Percentiles rank a stretch among this genome's conserved stretches.
Conservation (phyloP, 768 basidiomycete species). For the Boletus insuetus region DNA sequence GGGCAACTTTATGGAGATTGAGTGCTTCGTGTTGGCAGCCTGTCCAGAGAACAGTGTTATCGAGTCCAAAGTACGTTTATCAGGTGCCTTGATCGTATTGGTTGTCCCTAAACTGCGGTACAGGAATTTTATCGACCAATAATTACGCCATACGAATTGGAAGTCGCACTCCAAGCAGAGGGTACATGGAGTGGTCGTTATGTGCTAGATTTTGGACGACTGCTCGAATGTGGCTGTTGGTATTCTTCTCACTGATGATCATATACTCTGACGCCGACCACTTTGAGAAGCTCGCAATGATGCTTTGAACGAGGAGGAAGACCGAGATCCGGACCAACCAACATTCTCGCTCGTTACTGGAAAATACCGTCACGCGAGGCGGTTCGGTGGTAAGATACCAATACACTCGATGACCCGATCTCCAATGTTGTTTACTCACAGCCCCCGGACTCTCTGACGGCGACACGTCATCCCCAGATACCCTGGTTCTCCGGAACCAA, state of each 20-base stretch:
- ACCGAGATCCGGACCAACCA: slow-evolving; percentile 65
- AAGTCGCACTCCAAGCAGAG: slow-evolving; percentile 70
- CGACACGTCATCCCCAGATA: slow-evolving; percentile 31
- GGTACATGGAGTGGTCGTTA: slow-evolving; percentile 76
- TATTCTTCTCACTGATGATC: background rate
- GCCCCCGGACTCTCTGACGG: slow-evolving; percentile 14
- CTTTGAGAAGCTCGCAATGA: slow-evolving; percentile 4
- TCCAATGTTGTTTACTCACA: slow-evolving; percentile 5
- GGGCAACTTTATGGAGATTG: slow-evolving; percentile 94
- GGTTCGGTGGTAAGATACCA: slow-evolving; percentile 46
- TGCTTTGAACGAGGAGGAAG: slow-evolving; percentile 29
- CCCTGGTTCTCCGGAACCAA: slow-evolving; percentile 62
- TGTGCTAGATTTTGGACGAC: slow-evolving; percentile 69
- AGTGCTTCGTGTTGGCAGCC: slow-evolving; percentile 92
- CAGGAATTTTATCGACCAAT: slow-evolving; percentile 92
- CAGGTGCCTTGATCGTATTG: background rate
- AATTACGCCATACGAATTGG: slow-evolving; percentile 89
- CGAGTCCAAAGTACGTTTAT: slow-evolving; percentile 55
- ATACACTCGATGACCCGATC: background rate
- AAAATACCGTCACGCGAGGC: slow-evolving; percentile 74
- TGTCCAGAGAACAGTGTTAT: slow-evolving; percentile 90
- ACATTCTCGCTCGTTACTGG: slow-evolving; percentile 87
- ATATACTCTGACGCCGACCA: background rate
- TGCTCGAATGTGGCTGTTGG: slow-evolving; percentile 40
- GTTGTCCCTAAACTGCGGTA: background rate